Conservation (phyloP, 1,284 basidiomycete species). For the Cutaneotrichosporon sp. region DNA sequence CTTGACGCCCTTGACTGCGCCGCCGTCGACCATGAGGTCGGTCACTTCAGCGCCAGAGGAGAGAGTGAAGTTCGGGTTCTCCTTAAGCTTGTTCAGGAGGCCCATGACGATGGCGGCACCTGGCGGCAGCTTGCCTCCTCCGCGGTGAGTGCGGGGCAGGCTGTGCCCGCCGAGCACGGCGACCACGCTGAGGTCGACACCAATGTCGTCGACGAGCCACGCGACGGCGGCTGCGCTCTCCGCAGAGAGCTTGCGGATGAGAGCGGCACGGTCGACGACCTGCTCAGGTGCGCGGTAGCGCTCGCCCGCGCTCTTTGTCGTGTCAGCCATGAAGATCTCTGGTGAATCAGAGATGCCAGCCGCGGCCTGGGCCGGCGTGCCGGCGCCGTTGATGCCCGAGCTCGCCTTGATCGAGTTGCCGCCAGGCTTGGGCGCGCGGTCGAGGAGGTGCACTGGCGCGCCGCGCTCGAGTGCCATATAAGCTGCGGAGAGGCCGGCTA, state of each 20-base stretch:
- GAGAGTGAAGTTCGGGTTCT: constrained; percentile 14
- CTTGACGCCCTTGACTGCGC: constrained; percentile 9
- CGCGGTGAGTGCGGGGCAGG: constrained; percentile 20
- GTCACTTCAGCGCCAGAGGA: constrained; percentile 11
- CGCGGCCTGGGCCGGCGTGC: constrained; percentile 14
- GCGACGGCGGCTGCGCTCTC: constrained; percentile 10
- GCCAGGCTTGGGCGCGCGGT: constrained; percentile 18
- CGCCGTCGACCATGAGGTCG: neutral
- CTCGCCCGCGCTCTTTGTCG: constrained; percentile 11
- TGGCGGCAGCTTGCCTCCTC: constrained; percentile 15
- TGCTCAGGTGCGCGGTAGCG: constrained; percentile 5
- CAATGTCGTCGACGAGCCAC: constrained; percentile 17
- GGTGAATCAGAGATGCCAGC: neutral
- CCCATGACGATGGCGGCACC: constrained; percentile 17
- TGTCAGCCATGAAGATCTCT: constrained; percentile 16
- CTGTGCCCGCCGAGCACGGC: constrained; percentile 22
- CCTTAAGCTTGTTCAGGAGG: constrained; percentile 18
- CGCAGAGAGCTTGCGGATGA: constrained; percentile 10
- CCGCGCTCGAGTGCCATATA: constrained; percentile 13
- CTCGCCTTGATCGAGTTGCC: constrained; percentile 24
- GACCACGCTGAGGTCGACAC: constrained; percentile 20
- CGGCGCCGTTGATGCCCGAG: constrained; percentile 22
- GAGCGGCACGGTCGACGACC: constrained; percentile 9
- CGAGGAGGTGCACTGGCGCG: constrained; percentile 20
- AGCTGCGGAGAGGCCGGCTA: constrained; percentile 20